Percentiles rank a stretch among this genome's conserved stretches.
Evolutionary conservation across 441 rosid species (phyloP).

Genomic region (Eutrema salsugineum): DNA sequence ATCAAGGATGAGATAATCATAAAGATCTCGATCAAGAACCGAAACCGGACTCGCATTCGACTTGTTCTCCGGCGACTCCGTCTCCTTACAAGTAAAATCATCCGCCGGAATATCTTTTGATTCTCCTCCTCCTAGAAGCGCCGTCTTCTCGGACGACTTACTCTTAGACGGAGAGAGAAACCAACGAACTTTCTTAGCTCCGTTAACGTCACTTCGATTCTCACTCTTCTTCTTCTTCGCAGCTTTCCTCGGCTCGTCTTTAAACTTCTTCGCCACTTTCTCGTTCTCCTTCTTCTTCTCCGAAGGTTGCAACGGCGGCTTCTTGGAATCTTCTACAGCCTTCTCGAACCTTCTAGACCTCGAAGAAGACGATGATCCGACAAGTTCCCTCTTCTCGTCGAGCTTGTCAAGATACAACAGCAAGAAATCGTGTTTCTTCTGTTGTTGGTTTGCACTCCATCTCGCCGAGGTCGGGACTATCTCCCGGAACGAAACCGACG

Average conservation of each 20-base stretch:
- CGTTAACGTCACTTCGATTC: conserved; percentile 27
- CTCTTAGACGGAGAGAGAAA: conserved; percentile 34
- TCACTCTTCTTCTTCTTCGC: conserved; percentile 27
- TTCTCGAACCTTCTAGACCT: conserved; percentile 38
- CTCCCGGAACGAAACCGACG: conserved; percentile 83
- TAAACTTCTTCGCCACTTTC: conserved; percentile 41
- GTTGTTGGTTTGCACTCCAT: conserved; percentile 20
- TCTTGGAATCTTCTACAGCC: conserved; percentile 22
- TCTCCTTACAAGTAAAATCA: conserved; percentile 15
- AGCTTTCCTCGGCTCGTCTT: conserved; percentile 50
- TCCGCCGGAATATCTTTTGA: conserved; percentile 27
- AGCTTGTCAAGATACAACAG: conserved; percentile 44
- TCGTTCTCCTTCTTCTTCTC: conserved; percentile 33
- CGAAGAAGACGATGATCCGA: conserved; percentile 26
- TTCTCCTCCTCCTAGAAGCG: conserved; percentile 34
- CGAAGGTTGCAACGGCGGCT: conserved; percentile 8
- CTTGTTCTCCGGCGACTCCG: conserved; percentile 25
- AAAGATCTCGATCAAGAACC: conserved; percentile 45
- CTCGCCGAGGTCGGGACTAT: conserved; percentile 36
- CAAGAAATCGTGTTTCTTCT: conserved; percentile 40
- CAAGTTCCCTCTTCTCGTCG: conserved; percentile 31
- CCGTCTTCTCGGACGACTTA: conserved; percentile 23
- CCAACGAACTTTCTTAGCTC: conserved; percentile 39
- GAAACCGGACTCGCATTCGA: conserved; percentile 57
- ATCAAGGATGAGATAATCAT: conserved; percentile 35